These are phyloP conservation scores for Fusarium longipes DNA, from an alignment of 2,329 filamentous ascomycete genomes.

Conservation along the genomic window DNA sequence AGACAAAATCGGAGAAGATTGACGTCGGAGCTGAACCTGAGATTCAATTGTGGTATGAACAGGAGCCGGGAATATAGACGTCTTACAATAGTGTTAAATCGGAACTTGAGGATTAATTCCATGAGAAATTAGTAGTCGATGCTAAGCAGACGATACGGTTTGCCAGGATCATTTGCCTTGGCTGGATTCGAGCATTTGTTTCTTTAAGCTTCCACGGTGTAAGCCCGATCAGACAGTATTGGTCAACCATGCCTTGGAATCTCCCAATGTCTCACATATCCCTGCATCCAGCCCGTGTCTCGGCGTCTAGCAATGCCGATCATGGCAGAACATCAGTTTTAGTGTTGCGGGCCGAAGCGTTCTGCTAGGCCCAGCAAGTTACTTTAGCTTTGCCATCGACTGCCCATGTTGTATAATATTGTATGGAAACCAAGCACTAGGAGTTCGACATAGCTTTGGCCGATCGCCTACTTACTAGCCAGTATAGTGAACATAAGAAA, in stretches of 20 bases:
- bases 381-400: not conserved
- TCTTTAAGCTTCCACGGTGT: not conserved
- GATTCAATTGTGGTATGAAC: not conserved
- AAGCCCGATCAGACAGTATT: rapidly evolving
- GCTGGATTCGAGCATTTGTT: not conserved
- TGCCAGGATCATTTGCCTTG: no score
- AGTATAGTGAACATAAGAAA: not conserved
- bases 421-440: not conserved
- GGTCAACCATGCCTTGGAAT: not conserved
- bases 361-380: not conserved
- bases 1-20: not conserved
- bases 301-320: not conserved
- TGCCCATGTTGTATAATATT: not conserved
- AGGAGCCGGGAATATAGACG: not conserved
- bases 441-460: rapidly evolving
- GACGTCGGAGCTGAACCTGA: not conserved
- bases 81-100: not conserved
- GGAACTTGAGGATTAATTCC: not conserved
- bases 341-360: conserved; percentile 11
- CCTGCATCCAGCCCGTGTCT: not conserved
- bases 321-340: not conserved
- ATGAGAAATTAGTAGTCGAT: rapidly evolving
- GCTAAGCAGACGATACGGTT: not conserved
- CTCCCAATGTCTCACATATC: not conserved
- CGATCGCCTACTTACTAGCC: not conserved